Base-by-base conservation (phyloP, 345 rosid genomes). In the Dipteronia sinensis region DNA sequence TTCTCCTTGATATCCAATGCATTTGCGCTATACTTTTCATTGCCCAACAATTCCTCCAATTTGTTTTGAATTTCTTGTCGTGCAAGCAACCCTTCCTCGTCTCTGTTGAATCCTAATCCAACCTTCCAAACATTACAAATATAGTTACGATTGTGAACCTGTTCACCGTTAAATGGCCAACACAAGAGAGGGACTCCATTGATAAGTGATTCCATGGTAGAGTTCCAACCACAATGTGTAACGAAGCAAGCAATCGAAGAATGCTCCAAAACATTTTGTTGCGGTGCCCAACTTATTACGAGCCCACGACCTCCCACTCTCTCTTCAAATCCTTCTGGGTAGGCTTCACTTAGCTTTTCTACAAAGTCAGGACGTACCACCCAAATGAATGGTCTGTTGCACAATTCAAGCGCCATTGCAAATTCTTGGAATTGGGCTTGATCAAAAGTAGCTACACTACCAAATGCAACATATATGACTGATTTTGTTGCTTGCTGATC, bases 151-250 rank as follows among this genome's bases (percentile, higher is more conserved):
- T 81, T 86, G 55, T 44, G 81, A 67, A 82, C 86, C 27, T 85
- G 91, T 58, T 87, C 93, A 7, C 81, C 82, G 55, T 86, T 85
- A 72, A 77, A 81, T 23, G 93, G 95, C 72, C 88, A 78, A 59
- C 92, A 86, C 27, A 88, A 42, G 83, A 92, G 77, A 8, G 93
- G 93, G 20, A 86, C 70, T 5, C 92, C 92, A 20, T 76, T 84
- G 65, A 83, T 71, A 2, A 81, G 78, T n/a, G 87, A 89, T 78
- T 92, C 93, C 65, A 89, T 56, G 53, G 86, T 81, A 27, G 95
- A 89, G 72, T 88, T 89, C 95, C 91, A 89, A 65, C n/a, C 40
- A 31, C 47, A 65, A 11, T 34, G 69, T 6, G 46, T 65, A 16
- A 65, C 6, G 20, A 34, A 65, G 23, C 69, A 65, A 17, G 11